phyloP scores from a whole-genome alignment of 106 monocot genomes.

The Gastrodia elata region DNA sequence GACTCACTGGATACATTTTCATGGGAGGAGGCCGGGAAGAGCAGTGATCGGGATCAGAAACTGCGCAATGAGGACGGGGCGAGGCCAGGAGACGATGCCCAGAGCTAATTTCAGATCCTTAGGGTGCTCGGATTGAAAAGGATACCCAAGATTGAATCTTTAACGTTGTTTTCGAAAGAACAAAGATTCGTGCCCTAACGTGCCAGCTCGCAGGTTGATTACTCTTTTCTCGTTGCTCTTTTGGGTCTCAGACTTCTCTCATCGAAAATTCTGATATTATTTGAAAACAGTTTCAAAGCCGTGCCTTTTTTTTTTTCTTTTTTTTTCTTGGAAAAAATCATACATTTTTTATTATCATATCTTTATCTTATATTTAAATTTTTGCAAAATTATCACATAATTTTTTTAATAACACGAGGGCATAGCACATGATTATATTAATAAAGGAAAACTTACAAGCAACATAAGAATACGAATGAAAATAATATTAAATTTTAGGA shows the following conservation, averaged over 20 bases:
- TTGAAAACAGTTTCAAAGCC: background rate
- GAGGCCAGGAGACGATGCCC: background rate
- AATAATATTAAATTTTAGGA: too few relatives aligned
- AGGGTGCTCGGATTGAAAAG: background rate
- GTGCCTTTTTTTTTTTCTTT: background rate
- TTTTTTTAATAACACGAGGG: too few relatives aligned
- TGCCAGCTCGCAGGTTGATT: background rate
- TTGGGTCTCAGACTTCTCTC: slow-evolving; percentile 5
- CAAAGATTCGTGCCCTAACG: slow-evolving; percentile 12
- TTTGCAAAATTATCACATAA: too few relatives aligned
- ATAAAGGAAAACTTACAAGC: too few relatives aligned
- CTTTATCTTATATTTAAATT: too few relatives aligned
- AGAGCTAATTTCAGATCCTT: background rate
- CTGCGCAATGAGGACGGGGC: background rate
- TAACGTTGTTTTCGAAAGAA: background rate
- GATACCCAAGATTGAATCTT: background rate
- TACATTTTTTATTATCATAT: too few relatives aligned
- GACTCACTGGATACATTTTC: slow-evolving; percentile 2
- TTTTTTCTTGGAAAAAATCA: too few relatives aligned
- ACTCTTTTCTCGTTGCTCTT: background rate
- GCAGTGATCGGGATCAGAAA: background rate
- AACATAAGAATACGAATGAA: too few relatives aligned
- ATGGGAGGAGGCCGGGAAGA: background rate
- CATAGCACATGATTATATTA: too few relatives aligned
- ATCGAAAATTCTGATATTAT: background rate